Base-by-base conservation (phyloP, 257 asterid genomes). In the Ocimum tenuiflorum region DNA sequence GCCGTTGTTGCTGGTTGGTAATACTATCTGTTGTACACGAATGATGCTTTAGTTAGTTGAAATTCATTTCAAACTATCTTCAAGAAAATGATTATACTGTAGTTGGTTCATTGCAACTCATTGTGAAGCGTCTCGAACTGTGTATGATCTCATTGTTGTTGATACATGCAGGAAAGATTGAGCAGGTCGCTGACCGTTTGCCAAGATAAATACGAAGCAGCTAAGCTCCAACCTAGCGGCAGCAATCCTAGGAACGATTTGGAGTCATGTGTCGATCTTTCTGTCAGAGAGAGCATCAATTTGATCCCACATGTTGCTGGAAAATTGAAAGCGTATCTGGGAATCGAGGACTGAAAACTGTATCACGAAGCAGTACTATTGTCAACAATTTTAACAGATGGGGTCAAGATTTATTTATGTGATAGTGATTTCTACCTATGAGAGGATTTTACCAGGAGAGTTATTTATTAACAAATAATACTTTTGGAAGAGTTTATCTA, bases 141-240 rank as follows among this genome's bases (percentile, higher is more conserved):
- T 59, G 8, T 29, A 49, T 10, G 14, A 2, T 63, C 20, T 48
- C 31, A 24, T 39, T 77, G n/a, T 53, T 35, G 31, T 65, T 33
- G 7, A n/a, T 57, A 18, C 49, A 15, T 69, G 8, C 82, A 91
- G 98, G 96, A 91, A 69, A 77, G 79, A 59, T 41, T 91, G 83
- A 80, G 75, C 50, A 80, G 95, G 67, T 78, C 95, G 65, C 75
- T 91, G 48, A 73, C 72, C 67, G 98, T 91, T 54, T 91, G 98
- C 82, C 96, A 91, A 72, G 96, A 91, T 87, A 86, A 82, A 70
- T 81, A 78, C 52, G 96, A 91, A 81, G 36, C 84, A 1, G 85
- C 91, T 53, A 88, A 80, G 78, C 68, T 80, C 73, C 95, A 86
- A 71, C 57, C 70, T 17, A 77, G 71, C 74, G 66, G 71, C 71